Conservation (phyloP, 495 filamentous ascomycete genomes). For the Pyrenula massariospora region DNA sequence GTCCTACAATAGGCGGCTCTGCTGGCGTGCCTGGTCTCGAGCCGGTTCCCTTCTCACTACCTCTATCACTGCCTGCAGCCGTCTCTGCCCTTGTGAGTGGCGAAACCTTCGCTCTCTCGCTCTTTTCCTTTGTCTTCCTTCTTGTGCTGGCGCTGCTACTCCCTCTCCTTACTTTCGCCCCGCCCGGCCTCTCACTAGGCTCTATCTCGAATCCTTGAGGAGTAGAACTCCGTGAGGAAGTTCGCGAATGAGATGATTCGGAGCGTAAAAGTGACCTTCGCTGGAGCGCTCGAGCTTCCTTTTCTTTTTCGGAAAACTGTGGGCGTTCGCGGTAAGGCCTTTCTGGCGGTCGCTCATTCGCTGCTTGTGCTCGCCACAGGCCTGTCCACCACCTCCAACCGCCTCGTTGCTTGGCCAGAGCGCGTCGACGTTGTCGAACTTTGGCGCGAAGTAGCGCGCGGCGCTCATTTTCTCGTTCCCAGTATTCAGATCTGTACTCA, state of each 20-base stretch:
- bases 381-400: slow-evolving; percentile 73
- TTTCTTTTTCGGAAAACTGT: slow-evolving; percentile 18
- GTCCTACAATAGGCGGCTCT: background rate
- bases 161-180: background rate
- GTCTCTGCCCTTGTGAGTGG: background rate
- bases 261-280: slow-evolving; percentile 30
- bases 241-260: slow-evolving; percentile 27
- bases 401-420: slow-evolving; percentile 53
- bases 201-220: slow-evolving; percentile 8
- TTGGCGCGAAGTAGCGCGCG: slow-evolving; percentile 60
- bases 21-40: background rate
- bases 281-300: slow-evolving; percentile 24
- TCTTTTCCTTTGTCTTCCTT: background rate
- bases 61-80: background rate
- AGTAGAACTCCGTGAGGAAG: slow-evolving; percentile 37
- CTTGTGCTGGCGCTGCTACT: background rate
- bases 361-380: slow-evolving; percentile 46
- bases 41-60: background rate
- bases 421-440: slow-evolving; percentile 50
- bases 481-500: slow-evolving; percentile 81
- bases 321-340: slow-evolving; percentile 20
- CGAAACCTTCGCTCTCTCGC: background rate
- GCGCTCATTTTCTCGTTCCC: slow-evolving; percentile 92
- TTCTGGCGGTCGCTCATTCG: slow-evolving; percentile 13
- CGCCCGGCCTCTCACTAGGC: background rate